phyloP scores from a whole-genome alignment of 2,329 filamentous ascomycete genomes.

The Huntiella omanensis region DNA sequence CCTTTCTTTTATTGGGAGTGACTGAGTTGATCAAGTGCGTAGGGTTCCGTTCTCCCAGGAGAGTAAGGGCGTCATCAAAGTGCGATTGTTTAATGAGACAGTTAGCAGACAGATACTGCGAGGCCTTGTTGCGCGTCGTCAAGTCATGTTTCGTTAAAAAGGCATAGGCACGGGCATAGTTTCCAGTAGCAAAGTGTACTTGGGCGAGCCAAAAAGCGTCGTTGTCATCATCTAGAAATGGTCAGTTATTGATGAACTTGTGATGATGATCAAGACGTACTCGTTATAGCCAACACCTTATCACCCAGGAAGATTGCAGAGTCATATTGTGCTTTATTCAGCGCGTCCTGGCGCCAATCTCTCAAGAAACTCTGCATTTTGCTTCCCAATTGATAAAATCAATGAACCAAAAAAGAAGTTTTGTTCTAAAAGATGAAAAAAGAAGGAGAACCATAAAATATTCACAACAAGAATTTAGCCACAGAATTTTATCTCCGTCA shows the following conservation, averaged over 20 bases:
- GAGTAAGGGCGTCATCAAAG: conserved; percentile 68
- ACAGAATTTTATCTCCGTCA: too few species aligned
- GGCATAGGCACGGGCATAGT: conserved; percentile 79
- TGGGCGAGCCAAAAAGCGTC: conserved; percentile 98
- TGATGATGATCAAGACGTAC: conserved; percentile 31
- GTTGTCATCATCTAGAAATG: conserved; percentile 56
- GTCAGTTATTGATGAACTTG: conserved; percentile 1
- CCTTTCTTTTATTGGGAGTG: conserved; percentile 41
- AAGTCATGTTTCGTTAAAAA: conserved; percentile 74
- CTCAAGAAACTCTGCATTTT: conserved; percentile 82
- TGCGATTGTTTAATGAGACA: conserved; percentile 85
- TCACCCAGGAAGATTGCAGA: conserved; percentile 94
- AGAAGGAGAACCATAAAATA: not conserved
- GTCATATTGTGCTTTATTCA: conserved; percentile 92
- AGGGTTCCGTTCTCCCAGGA: conserved; percentile 89
- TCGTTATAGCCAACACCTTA: conserved; percentile 85
- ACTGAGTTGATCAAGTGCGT: conserved; percentile 59
- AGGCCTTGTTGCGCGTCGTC: conserved; percentile 62
- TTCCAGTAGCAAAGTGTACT: conserved; percentile 86
- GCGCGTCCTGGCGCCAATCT: conserved; percentile 85
- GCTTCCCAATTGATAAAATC: not conserved
- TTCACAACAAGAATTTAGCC: too few species aligned
- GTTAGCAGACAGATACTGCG: conserved; percentile 81
- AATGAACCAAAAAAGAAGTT: conserved; percentile 1
- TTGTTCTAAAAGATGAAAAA: not conserved